These are phyloP conservation scores for Calocera cornea DNA, from an alignment of 768 basidiomycete genomes.

Conservation along the genomic window DNA sequence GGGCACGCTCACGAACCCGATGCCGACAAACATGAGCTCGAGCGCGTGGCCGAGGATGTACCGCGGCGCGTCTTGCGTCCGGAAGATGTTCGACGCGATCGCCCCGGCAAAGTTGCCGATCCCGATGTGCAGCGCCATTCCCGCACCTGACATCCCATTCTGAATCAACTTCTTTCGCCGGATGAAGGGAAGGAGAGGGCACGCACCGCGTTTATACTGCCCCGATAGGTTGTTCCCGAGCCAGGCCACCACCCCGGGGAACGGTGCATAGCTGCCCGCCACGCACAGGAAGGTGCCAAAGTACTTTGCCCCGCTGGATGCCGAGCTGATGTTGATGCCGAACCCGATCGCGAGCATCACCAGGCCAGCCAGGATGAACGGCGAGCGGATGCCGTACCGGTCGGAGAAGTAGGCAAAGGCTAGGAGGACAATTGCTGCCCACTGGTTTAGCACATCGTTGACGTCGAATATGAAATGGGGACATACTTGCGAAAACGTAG, in stretches of 20 bases:
- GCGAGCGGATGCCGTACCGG: constrained; percentile 38
- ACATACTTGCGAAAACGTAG: constrained; percentile 47
- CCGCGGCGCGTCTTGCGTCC: constrained; percentile 43
- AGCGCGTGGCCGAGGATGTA: constrained; percentile 48
- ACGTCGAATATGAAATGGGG: not conserved
- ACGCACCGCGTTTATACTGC: constrained; percentile 47
- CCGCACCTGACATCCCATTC: constrained; percentile 23
- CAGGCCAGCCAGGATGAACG: constrained; percentile 43
- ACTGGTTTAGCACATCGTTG: not conserved
- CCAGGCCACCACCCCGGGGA: constrained; percentile 53
- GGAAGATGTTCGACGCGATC: constrained; percentile 50
- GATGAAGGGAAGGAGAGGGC: not conserved
- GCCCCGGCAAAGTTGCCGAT: constrained; percentile 54
- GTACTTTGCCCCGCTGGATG: constrained; percentile 40
- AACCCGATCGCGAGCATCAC: constrained; percentile 44
- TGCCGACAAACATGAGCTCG: constrained; percentile 55
- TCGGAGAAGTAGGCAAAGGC: constrained; percentile 48
- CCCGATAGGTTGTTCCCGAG: constrained; percentile 52
- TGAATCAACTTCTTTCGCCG: not conserved
- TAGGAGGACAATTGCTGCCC: constrained; percentile 40
- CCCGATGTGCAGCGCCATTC: constrained; percentile 56
- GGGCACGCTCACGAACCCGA: constrained; percentile 43
- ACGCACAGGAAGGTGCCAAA: constrained; percentile 61
- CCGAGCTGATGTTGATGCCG: constrained; percentile 46
- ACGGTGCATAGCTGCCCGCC: constrained; percentile 44